A percentile compares a stretch with the other conserved stretches of the same genome.
These are phyloP conservation scores for Diaporthe vaccinii DNA, from an alignment of 2,329 filamentous ascomycete species.

Conservation along the genomic window DNA sequence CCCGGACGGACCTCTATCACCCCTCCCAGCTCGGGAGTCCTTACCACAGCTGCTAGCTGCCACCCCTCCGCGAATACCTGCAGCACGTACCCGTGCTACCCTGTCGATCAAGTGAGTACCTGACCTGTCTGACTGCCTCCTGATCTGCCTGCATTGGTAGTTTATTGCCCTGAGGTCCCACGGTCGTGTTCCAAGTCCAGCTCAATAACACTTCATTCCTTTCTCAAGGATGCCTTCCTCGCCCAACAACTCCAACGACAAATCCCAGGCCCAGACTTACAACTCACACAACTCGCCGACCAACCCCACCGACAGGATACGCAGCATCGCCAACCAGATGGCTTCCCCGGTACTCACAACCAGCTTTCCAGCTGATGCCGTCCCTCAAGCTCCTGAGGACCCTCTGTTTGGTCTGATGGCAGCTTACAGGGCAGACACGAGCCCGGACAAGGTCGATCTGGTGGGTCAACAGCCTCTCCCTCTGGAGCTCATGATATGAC, in stretches of 20 bases:
- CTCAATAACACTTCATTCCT: conserved; percentile 27
- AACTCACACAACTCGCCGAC: conserved; percentile 55
- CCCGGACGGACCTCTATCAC: conserved; percentile 36
- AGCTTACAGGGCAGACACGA: conserved; percentile 84
- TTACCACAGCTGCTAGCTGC: conserved; percentile 13
- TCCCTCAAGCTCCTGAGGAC: conserved; percentile 94
- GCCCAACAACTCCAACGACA: conserved; percentile 46
- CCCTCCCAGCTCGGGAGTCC: conserved; percentile 24
- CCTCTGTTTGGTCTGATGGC: conserved; percentile 93
- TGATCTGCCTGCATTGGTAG: conserved; percentile 20
- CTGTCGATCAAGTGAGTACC: conserved; percentile 26
- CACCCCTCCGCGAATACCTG: conserved; percentile 14
- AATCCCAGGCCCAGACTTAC: conserved; percentile 21
- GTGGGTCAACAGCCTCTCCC: conserved; percentile 62
- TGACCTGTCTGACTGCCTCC: conserved; percentile 9
- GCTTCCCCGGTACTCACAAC: conserved; percentile 70
- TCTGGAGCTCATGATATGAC: conserved; percentile 24
- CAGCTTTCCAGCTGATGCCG: conserved; percentile 80
- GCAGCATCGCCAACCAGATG: conserved; percentile 79
- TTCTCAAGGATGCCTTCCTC: conserved; percentile 80
- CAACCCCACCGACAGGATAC: conserved; percentile 66
- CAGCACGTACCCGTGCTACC: conserved; percentile 11
- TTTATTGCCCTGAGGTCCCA: conserved; percentile 10
- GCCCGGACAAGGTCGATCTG: conserved; percentile 89
- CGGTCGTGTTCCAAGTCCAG: conserved; percentile 15